Evolutionary conservation across 768 basidiomycete species (phyloP), one percentile per base, ranked within the genome.

Genomic region (Naganishia vishniacii): DNA sequence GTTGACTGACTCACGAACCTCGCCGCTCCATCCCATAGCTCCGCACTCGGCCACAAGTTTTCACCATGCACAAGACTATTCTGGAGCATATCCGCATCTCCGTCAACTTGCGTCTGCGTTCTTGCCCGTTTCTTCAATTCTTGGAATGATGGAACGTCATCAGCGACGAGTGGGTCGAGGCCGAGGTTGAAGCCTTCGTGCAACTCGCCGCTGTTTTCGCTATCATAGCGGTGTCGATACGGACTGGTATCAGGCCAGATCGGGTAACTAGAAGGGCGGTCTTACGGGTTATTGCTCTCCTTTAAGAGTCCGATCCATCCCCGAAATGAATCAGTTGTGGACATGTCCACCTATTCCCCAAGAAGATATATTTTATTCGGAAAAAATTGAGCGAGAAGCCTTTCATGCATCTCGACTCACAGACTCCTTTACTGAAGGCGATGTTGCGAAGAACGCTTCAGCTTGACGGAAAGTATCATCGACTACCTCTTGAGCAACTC

Each of bases 121-220:
- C 6, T 18, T 62, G 5, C 6, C 6, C 18, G 72, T 26, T 80
- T 76, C 72, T 89, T 87, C 81, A 45, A n/a, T 25, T 64, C 63
- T 20, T 53, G 62, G 44, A 64, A 64, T 13, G 63, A 31, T 3
- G 63, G 63, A 4, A 64, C 5, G 20, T 25, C 40, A 8, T 59
- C 25, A 15, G 63, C 63, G 25, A 64, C 59, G 83, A 86, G 2
- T 2, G 70, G 70, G 49, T 73, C 72, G 15, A 73, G 59, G 20
- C 89, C 90, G 25, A 93, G 73, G 70, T 92, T 89, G 75, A 91
- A 92, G 0, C 85, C 89, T 75, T 94, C 91, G 69, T 95, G 91
- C 16, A 94, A 73, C 76, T 95, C 92, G 0, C 91, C 90, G 15
- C 81, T 84, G 68, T 91, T 91, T 77, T 86, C 86, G 20, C 53